Evolutionary conservation across 192 early-diverging fungal genomes (phyloP).

Genomic region (Lunasporangiospora selenospora): DNA sequence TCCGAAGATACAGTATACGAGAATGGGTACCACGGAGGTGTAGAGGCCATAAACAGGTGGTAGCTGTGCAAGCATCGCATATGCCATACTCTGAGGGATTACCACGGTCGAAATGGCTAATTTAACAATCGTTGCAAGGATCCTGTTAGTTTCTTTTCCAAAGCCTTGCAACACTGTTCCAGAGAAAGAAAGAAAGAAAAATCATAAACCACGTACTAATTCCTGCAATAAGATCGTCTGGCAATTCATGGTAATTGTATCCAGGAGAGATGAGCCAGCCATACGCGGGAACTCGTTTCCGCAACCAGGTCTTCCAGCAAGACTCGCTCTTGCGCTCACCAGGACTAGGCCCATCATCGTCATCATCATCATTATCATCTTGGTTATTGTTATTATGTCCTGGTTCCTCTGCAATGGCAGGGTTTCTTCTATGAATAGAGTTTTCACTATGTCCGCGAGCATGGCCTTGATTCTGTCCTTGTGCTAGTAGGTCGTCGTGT

Average conservation of each 20-base stretch:
- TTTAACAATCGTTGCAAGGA: too few species aligned
- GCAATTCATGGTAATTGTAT: slow-evolving; percentile 19
- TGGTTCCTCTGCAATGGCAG: too few species aligned
- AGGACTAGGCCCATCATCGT: too few species aligned
- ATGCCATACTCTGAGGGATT: slow-evolving; percentile 54
- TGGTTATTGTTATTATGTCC: too few species aligned
- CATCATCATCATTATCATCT: too few species aligned
- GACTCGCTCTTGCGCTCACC: slow-evolving; percentile 27
- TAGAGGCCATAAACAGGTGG: slow-evolving; percentile 55
- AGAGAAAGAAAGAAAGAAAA: not conserved
- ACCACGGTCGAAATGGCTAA: slow-evolving; percentile 50
- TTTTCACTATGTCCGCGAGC: too few species aligned
- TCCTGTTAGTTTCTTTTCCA: too few species aligned
- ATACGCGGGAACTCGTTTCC: slow-evolving; percentile 21
- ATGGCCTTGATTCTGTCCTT: too few species aligned
- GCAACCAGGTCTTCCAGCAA: slow-evolving; percentile 33
- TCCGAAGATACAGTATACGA: slow-evolving; percentile 49
- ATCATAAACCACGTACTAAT: slow-evolving; percentile 27
- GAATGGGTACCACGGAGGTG: slow-evolving; percentile 42
- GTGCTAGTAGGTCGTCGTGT: too few species aligned
- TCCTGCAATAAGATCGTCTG: slow-evolving; percentile 46
- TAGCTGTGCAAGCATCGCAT: slow-evolving; percentile 51
- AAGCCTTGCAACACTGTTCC: too few species aligned
- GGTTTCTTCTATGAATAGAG: too few species aligned
- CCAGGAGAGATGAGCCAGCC: slow-evolving; percentile 42